phyloP scores from a whole-genome alignment of 805 yeast genomes.

The Candida schatavii region DNA sequence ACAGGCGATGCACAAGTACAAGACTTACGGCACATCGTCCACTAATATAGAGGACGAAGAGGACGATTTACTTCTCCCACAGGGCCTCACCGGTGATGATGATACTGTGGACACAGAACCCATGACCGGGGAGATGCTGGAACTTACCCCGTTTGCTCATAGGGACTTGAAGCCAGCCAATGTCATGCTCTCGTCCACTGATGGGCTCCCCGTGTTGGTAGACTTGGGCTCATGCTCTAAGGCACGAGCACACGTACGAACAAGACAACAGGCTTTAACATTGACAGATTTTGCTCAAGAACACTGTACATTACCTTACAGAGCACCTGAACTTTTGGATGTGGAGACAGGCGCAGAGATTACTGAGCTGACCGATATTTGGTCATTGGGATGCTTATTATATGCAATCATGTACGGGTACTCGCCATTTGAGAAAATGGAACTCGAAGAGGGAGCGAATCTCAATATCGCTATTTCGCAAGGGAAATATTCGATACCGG shows the following conservation, averaged over 20 bases:
- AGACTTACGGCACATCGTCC: slow-evolving; percentile 19
- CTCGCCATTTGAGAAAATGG: slow-evolving; percentile 87
- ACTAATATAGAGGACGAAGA: slow-evolving; percentile 21
- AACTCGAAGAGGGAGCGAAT: slow-evolving; percentile 77
- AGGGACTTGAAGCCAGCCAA: slow-evolving; percentile 88
- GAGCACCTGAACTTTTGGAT: slow-evolving; percentile 89
- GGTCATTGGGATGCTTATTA: slow-evolving; percentile 87
- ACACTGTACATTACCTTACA: slow-evolving; percentile 79
- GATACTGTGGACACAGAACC: slow-evolving; percentile 24
- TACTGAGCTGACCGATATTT: slow-evolving; percentile 77
- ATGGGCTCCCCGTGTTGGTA: slow-evolving; percentile 73
- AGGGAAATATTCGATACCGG: slow-evolving; percentile 62
- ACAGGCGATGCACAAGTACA: slow-evolving; percentile 69
- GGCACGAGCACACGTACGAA: slow-evolving; percentile 53
- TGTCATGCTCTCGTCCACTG: slow-evolving; percentile 65
- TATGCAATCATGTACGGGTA: slow-evolving; percentile 74
- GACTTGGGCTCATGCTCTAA: slow-evolving; percentile 79
- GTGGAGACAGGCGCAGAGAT: slow-evolving; percentile 63
- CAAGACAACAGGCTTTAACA: slow-evolving; percentile 69
- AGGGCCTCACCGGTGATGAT: slow-evolving; percentile 16
- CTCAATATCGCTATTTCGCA: slow-evolving; percentile 70
- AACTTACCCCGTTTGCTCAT: slow-evolving; percentile 73
- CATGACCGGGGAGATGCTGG: slow-evolving; percentile 48
- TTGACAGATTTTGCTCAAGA: slow-evolving; percentile 80
- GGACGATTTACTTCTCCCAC: slow-evolving; percentile 20